These are phyloP conservation scores for Phaeosphaeria sp. DNA, from an alignment of 2,329 filamentous ascomycete genomes.

Conservation along the genomic window DNA sequence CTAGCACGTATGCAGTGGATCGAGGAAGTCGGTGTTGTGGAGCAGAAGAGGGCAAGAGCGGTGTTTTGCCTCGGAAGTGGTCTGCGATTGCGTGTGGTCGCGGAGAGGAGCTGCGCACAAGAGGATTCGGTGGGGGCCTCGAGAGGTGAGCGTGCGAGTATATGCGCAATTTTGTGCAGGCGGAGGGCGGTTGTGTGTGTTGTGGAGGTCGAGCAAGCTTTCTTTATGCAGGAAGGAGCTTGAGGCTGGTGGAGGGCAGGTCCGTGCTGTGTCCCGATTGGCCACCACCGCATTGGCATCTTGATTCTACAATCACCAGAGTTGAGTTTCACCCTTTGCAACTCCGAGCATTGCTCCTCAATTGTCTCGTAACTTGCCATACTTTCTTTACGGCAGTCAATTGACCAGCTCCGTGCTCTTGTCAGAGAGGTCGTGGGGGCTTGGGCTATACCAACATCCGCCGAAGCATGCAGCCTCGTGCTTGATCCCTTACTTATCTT, in stretches of 20 bases:
- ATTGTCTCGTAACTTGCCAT: neutral
- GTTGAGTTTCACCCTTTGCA: neutral
- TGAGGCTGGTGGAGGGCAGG: conserved; percentile 29
- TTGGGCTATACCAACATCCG: neutral
- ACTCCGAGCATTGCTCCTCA: neutral
- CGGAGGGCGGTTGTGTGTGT: conserved; percentile 25
- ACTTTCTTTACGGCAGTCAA: neutral
- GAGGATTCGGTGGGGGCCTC: conserved; percentile 13
- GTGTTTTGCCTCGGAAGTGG: conserved; percentile 21
- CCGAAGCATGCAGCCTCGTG: neutral
- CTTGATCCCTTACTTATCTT: neutral
- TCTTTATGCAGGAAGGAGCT: conserved; percentile 39
- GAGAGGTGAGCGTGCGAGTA: conserved; percentile 13
- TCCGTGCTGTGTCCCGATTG: conserved; percentile 27
- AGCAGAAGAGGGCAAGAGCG: conserved; percentile 11
- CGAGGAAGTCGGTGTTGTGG: conserved; percentile 14
- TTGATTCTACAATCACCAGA: neutral
- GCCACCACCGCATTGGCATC: conserved; percentile 27
- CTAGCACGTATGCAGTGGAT: conserved; percentile 12
- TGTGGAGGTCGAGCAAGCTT: conserved; percentile 33
- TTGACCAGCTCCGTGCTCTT: neutral
- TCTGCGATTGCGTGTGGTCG: conserved; percentile 17
- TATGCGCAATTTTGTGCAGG: conserved; percentile 32
- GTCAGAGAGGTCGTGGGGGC: neutral
- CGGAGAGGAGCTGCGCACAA: conserved; percentile 11